Conservation (phyloP, 495 filamentous ascomycete genomes). For the Letharia lupina region DNA sequence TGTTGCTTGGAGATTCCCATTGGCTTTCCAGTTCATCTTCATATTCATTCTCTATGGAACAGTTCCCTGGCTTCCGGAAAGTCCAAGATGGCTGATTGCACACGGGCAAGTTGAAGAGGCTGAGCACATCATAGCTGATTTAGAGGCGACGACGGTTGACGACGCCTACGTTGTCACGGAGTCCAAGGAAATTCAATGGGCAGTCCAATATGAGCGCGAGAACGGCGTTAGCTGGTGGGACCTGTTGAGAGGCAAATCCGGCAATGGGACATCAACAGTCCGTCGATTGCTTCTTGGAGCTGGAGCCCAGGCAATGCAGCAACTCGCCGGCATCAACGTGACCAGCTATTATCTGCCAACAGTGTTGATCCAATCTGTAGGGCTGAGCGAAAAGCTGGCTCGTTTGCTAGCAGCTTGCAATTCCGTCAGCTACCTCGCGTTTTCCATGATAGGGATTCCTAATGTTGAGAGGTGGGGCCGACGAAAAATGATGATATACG, state of each 20-base stretch:
- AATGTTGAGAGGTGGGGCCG: slow-evolving; percentile 45
- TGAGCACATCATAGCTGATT: slow-evolving; percentile 40
- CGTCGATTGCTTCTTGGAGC: slow-evolving; percentile 43
- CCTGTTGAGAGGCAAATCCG: slow-evolving; percentile 35
- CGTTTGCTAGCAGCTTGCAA: slow-evolving; percentile 45
- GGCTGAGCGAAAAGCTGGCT: slow-evolving; percentile 38
- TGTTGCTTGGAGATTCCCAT: slow-evolving; percentile 47
- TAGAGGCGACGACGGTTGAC: slow-evolving; percentile 38
- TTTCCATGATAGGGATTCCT: slow-evolving; percentile 37
- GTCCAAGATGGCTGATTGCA: slow-evolving; percentile 45
- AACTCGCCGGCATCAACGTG: slow-evolving; percentile 43
- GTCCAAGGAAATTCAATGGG: slow-evolving; percentile 41
- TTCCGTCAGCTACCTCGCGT: slow-evolving; percentile 42
- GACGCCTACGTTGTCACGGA: slow-evolving; percentile 42
- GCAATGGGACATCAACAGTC: slow-evolving; percentile 38
- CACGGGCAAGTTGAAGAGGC: slow-evolving; percentile 40
- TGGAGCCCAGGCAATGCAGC: slow-evolving; percentile 47
- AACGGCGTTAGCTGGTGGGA: slow-evolving; percentile 42
- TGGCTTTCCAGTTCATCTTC: slow-evolving; percentile 53
- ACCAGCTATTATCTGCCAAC: slow-evolving; percentile 28
- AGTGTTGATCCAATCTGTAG: slow-evolving; percentile 45
- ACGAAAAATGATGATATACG: slow-evolving; percentile 46
- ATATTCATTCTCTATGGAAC: slow-evolving; percentile 43
- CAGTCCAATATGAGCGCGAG: slow-evolving; percentile 41
- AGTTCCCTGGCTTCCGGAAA: slow-evolving; percentile 49